Evolutionary conservation across 371 early-diverging fungal genomes (phyloP), one percentile per base, ranked within the genome.

Genomic region (Circinella umbellata): DNA sequence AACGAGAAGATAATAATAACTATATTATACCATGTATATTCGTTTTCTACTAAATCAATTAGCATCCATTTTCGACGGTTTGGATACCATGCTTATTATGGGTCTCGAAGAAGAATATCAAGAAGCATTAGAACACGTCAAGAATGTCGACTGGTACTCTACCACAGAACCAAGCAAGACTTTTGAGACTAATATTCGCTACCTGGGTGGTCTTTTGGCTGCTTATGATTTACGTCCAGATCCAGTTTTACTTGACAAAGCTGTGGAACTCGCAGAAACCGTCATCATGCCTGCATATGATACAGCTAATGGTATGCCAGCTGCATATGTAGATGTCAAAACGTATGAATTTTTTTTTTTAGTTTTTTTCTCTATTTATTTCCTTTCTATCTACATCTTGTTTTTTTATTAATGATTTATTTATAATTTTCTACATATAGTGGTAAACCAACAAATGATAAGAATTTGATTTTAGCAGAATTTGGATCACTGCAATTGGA

Each of bases 401-500:
- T 34, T 18, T 34, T 57, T n/a, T 27, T 17, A 57, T 1, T 11
- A 57, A 18, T 57, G 0, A 57, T 14, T 57, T n/a, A 34, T 18
- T 8, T 8, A 3, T 10, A 18, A 14, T 35, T 61, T 34, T 34
- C 1, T 34, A 49, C 34, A n/a, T 64, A 13, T 27, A 69, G 69
- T 14, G 63, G 71, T 34, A 27, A 63, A 27, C 67, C 69, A 8
- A 54, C 78, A 14, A 51, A 66, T 3, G 68, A 63, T 15, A 67
- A 73, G 62, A 80, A 68, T 72, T 85, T 79, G 53, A 91, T 83
- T 27, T 63, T 96, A 15, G 96, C 98, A 4, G 97, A 96, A 73
- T 95, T 92, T 37, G 93, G 96, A 8, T 93, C 96, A 0, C 71
- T 98, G 49, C 88, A 96, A 68, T 73, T 99, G 18, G 99, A 99